A percentile compares a stretch with the other conserved stretches of the same genome.
Conservation (phyloP, 352 stramenopile genomes). For the Blastocystis hominis region DNA sequence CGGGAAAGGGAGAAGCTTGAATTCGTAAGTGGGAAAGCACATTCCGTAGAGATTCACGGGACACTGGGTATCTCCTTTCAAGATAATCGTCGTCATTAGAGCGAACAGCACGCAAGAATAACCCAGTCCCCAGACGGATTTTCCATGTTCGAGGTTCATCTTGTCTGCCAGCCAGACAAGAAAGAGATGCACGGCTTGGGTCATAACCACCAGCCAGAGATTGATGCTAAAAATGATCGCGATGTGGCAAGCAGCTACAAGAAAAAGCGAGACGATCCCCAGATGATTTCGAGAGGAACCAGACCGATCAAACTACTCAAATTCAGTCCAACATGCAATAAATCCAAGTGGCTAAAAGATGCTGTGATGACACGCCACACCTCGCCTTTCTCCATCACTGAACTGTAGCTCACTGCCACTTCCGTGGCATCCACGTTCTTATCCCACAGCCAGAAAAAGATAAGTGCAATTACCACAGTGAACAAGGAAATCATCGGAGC, state of each 20-base stretch:
- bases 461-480: background rate
- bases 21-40: background rate
- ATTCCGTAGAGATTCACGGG: conserved; percentile 9
- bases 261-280: background rate
- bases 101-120: conserved; percentile 56
- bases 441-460: conserved; percentile 36
- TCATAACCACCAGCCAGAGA: background rate
- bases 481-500: conserved; percentile 2
- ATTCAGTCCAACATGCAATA: conserved; percentile 50
- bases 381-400: conserved; percentile 10
- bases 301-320: conserved; percentile 16
- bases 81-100: background rate
- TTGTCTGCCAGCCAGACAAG: background rate
- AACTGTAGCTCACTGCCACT: background rate
- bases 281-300: background rate
- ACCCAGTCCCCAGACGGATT: background rate
- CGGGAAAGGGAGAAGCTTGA: background rate
- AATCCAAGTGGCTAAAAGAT: conserved; percentile 21
- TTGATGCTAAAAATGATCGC: background rate
- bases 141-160: background rate
- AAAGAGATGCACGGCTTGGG: background rate
- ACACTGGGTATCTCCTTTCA: background rate
- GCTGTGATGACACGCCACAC: conserved; percentile 43
- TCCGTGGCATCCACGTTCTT: conserved; percentile 1
- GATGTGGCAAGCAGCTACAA: background rate